Conservation (phyloP, 768 basidiomycete species). For the Crassisporium funariophilum region DNA sequence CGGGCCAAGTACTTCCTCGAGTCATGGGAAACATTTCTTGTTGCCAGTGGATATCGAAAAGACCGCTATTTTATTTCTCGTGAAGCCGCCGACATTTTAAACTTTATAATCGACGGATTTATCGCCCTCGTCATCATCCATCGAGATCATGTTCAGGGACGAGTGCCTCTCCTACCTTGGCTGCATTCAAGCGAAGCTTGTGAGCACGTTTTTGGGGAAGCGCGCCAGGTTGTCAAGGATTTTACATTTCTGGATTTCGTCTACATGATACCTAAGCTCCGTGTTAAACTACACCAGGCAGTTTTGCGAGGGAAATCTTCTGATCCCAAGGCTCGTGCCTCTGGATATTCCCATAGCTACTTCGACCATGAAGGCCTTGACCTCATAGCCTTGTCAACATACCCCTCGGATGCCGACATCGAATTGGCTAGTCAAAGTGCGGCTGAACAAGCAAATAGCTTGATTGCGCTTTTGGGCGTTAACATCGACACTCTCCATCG, state of each 20-base stretch:
- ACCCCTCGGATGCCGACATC: slow-evolving; percentile 22
- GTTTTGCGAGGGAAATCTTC: slow-evolving; percentile 1
- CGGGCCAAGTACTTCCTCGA: slow-evolving; percentile 19
- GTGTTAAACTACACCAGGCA: slow-evolving; percentile 3
- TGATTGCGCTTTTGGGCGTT: slow-evolving; percentile 16
- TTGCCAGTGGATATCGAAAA: slow-evolving; percentile 14
- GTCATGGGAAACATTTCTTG: slow-evolving; percentile 23
- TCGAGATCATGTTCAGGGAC: slow-evolving; percentile 29
- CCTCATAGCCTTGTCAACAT: slow-evolving; percentile 14
- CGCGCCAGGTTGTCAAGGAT: slow-evolving; percentile 27
- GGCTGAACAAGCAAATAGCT: slow-evolving; percentile 15
- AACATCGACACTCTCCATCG: slow-evolving; percentile 1
- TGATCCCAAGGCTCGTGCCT: slow-evolving; percentile 3
- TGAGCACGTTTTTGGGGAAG: slow-evolving; percentile 35
- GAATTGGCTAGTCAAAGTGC: slow-evolving; percentile 8
- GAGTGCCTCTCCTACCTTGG: slow-evolving; percentile 32
- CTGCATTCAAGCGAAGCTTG: slow-evolving; percentile 27
- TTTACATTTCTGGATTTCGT: slow-evolving; percentile 10
- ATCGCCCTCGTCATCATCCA: slow-evolving; percentile 32
- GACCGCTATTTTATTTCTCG: slow-evolving; percentile 21
- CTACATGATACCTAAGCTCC: slow-evolving; percentile 13
- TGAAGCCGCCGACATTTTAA: slow-evolving; percentile 24
- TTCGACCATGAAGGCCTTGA: slow-evolving; percentile 20
- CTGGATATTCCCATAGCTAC: slow-evolving; percentile 20
- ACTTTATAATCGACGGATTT: slow-evolving; percentile 29